Base-by-base conservation (phyloP, 345 rosid genomes). In the Pseudoturritis turrita region DNA sequence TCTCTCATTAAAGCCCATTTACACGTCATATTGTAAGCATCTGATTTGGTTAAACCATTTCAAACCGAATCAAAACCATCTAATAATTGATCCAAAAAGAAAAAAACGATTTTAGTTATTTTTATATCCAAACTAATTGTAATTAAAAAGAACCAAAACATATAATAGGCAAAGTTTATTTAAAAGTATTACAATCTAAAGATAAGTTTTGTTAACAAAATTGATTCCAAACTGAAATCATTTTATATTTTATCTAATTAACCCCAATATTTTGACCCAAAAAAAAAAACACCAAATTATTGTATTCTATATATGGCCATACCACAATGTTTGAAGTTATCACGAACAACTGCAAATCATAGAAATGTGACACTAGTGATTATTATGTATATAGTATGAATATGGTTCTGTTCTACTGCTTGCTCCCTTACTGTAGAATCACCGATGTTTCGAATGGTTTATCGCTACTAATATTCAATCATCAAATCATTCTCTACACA, bases 401-500 rank as follows among this genome's bases (percentile, higher is more conserved):
- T 56, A 51, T 29, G 23, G 43, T 61, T 29, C 23, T 12, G n/a
- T 28, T 19, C 25, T 35, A 57, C 43, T 43, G 46, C 46, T 49
- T 22, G 44, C n/a, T 35, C 57, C 29, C n/a, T n/a, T n/a, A 25
- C n/a, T 46, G 11, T 2, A 0, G 12, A 61, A 37, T 71, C 22
- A 36, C 15, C 12, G 40, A 50, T 26, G 23, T 39, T 37, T 17
- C 14, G 2, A 17, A 73, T 53, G 33, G 71, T 72, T 44, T 17
- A 55, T 35, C 49, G 5, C 49, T 45, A 45, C 54, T 52, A 66
- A 25, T 23, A 65, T 65, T 6, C 26, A 33, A 22, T 11, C 25
- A 58, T 39, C 40, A 23, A 44, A 54, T 8, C 15, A 21, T 36
- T 23, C 35, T 72, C 66, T 25, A 70, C 59, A 70, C 41, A 59